Percentiles rank a stretch among this genome's conserved stretches.
phyloP scores from a whole-genome alignment of 2,329 filamentous ascomycete genomes.

The Bipolaris bicolor region DNA sequence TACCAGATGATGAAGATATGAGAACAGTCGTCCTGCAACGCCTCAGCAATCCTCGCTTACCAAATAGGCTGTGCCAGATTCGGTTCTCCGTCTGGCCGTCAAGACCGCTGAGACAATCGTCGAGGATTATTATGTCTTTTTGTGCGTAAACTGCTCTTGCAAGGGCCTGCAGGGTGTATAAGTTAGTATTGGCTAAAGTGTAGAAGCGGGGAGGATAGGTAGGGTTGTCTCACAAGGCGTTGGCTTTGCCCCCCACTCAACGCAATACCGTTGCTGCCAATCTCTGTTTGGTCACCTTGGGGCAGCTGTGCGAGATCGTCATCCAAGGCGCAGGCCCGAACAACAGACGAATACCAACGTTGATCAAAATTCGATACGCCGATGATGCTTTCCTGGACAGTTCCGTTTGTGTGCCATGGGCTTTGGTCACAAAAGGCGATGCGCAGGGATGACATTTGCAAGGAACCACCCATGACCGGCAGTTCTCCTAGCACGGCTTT shows the following conservation, averaged over 20 bases:
- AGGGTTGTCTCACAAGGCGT: conserved; percentile 50
- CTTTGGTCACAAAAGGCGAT: conserved; percentile 49
- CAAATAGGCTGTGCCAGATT: conserved; percentile 57
- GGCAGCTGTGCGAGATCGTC: conserved; percentile 44
- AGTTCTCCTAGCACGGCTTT: conserved; percentile 44
- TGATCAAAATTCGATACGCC: conserved; percentile 45
- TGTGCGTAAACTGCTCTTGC: conserved; percentile 60
- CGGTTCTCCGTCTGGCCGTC: conserved; percentile 57
- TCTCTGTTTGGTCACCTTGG: conserved; percentile 51
- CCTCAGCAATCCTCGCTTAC: conserved; percentile 54
- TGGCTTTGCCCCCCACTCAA: conserved; percentile 62
- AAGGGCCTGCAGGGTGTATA: conserved; percentile 46
- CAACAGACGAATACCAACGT: conserved; percentile 46
- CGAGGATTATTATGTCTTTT: conserved; percentile 56
- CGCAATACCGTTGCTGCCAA: conserved; percentile 59
- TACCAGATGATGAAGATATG: conserved; percentile 39
- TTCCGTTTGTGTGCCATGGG: conserved; percentile 48
- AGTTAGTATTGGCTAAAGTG: conserved; percentile 16
- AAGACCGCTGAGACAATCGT: conserved; percentile 60
- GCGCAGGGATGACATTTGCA: conserved; percentile 39
- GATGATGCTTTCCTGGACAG: conserved; percentile 48
- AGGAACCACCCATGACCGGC: conserved; percentile 39
- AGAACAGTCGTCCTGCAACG: conserved; percentile 46
- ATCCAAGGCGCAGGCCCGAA: conserved; percentile 44
- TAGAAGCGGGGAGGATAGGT: conserved; percentile 22